Percentiles rank a stretch among this genome's conserved stretches.
Evolutionary conservation across 352 stramenopile genomes (phyloP).

Genomic region (Saprolegnia diclina): DNA sequence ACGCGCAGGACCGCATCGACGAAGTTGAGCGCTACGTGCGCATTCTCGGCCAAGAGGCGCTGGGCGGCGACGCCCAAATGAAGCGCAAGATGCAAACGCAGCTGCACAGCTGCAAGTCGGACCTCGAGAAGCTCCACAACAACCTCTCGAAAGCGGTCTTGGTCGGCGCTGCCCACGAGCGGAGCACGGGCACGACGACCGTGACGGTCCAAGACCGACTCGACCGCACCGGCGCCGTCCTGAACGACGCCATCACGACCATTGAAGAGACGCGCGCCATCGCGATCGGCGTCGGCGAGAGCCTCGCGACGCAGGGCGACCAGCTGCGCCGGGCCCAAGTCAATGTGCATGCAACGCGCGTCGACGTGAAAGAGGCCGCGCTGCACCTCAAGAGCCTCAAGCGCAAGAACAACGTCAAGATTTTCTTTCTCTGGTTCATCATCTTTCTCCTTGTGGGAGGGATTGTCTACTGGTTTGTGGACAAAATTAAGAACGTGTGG

Average conservation of each 20-base stretch:
- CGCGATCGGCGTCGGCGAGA: slow-evolving; percentile 56
- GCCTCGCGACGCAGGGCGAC: slow-evolving; percentile 61
- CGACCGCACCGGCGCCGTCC: slow-evolving; percentile 61
- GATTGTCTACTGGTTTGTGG: slow-evolving; percentile 41
- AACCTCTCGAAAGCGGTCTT: slow-evolving; percentile 69
- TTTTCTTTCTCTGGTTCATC: slow-evolving; percentile 70
- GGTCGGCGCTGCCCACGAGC: slow-evolving; percentile 64
- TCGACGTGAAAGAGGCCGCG: slow-evolving; percentile 61
- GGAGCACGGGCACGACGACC: slow-evolving; percentile 19
- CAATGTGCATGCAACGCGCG: slow-evolving; percentile 67
- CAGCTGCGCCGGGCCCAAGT: slow-evolving; percentile 65
- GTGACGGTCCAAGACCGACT: slow-evolving; percentile 43
- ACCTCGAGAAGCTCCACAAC: slow-evolving; percentile 81
- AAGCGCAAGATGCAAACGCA: slow-evolving; percentile 62
- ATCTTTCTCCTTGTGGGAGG: slow-evolving; percentile 59
- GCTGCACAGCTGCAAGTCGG: slow-evolving; percentile 74
- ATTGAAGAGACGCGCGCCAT: slow-evolving; percentile 63
- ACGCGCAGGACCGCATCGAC: slow-evolving; percentile 5
- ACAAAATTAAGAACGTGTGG: no score
- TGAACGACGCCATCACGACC: slow-evolving; percentile 58
- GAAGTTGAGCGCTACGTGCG: slow-evolving; percentile 44
- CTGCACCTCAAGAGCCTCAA: slow-evolving; percentile 71
- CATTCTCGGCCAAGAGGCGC: slow-evolving; percentile 78
- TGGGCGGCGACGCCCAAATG: slow-evolving; percentile 68
- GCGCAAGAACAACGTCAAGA: slow-evolving; percentile 74